Evolutionary conservation across 768 basidiomycete species (phyloP).

Genomic region (Auriscalpium vulgare): DNA sequence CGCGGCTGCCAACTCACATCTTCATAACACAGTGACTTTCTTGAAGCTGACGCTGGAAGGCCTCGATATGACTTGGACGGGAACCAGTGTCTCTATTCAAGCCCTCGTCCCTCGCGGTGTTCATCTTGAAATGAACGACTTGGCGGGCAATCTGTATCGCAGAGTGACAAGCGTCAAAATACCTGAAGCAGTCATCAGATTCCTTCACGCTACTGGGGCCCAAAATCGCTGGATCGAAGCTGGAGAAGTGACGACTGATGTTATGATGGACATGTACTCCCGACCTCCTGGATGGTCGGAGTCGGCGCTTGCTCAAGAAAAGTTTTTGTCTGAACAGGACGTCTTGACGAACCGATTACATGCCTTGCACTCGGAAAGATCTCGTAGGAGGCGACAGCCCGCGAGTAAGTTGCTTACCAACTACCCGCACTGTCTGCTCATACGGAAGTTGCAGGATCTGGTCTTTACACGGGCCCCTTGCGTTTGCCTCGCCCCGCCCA

Average conservation of each 20-base stretch:
- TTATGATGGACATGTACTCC: slow-evolving; percentile 61
- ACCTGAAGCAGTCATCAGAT: slow-evolving; percentile 40
- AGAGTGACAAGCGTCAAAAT: slow-evolving; percentile 54
- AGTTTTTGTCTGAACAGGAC: slow-evolving; percentile 71
- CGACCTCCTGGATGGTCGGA: slow-evolving; percentile 50
- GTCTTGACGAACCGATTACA: slow-evolving; percentile 52
- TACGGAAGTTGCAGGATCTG: not conserved
- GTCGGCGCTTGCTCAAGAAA: slow-evolving; percentile 43
- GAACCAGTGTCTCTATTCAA: slow-evolving; percentile 45
- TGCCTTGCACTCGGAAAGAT: slow-evolving; percentile 32
- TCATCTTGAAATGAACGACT: slow-evolving; percentile 63
- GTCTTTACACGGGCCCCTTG: not conserved
- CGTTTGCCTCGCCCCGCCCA: not conserved
- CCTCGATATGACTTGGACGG: slow-evolving; percentile 49
- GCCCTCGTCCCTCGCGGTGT: slow-evolving; percentile 53
- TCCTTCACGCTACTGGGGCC: slow-evolving; percentile 38
- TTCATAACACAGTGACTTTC: slow-evolving; percentile 61
- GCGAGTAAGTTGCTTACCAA: slow-evolving; percentile 13
- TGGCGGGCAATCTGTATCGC: slow-evolving; percentile 59
- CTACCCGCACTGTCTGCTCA: not conserved
- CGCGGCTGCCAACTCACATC: not conserved
- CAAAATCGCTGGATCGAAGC: slow-evolving; percentile 61
- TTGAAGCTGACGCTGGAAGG: slow-evolving; percentile 55
- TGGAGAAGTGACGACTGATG: slow-evolving; percentile 42
- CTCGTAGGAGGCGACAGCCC: no score